Base-by-base conservation (phyloP, 148 eudicot species). In the Silene uniflora region DNA sequence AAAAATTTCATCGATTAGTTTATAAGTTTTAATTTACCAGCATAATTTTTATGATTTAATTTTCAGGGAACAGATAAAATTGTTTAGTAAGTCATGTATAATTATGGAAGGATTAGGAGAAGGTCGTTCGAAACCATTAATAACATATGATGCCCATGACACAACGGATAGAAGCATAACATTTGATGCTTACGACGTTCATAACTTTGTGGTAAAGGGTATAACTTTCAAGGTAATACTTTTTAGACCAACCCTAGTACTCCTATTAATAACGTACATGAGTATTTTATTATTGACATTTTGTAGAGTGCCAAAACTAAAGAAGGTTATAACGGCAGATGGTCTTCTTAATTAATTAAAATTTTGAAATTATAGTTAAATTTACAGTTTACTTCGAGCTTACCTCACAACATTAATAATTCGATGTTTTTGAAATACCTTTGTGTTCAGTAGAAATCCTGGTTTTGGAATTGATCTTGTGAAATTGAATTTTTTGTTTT, bases 181-280 rank as follows among this genome's bases (percentile, higher is more conserved):
- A 1, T 78, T 82, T 63, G 39, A 23, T 47, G 62, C 42, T 62
- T 46, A 10, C 47, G 74, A 69, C 6, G 67, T 49, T 12, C 55
- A 78, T 24, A 82, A 82, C 63, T 82, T 82, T 39, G 23, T 82
- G 24, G 81, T 77, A 1, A 74, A 44, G 54, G 42, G 39, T 13
- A 62, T 79, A 62, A 68, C 77, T 13, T 79, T 74, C n/a, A 46
- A 22, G 81, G 81, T 79, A 60, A 25, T 4, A 3, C 27, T 44
- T 35, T 7, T 24, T 13, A 5, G 0, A 22, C n/a, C 55, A 11
- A 11, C 55, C 16, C 7, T 11, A 49, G 3, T 49, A 49, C 16
- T 10, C 2, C 14, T 49, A 49, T 49, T 13, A 49, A 49, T 49
- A 49, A 46, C n/a, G n/a, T n/a, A n/a, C n/a, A n/a, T n/a, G n/a